Conservation (phyloP, 2,329 filamentous ascomycete genomes). For the Lachnellula arida region DNA sequence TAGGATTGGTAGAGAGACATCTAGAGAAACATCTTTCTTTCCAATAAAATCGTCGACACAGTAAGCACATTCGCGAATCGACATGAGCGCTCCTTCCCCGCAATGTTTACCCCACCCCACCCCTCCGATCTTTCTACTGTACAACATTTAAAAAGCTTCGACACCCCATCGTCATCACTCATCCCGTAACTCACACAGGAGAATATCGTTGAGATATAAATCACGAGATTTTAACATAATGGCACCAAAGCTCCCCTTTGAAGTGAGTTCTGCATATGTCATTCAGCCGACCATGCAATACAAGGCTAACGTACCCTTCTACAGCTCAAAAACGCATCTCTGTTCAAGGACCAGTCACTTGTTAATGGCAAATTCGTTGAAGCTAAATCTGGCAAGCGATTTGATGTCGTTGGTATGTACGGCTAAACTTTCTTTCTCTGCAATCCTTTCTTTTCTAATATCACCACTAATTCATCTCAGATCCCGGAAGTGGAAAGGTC, state of each 20-base stretch:
- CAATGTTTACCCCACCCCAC: neutral
- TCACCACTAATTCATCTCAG: slow-evolving; percentile 31
- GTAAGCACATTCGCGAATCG: neutral
- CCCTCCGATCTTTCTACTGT: neutral
- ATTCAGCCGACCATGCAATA: neutral
- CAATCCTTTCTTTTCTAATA: neutral
- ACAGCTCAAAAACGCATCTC: slow-evolving; percentile 47
- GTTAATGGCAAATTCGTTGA: slow-evolving; percentile 52
- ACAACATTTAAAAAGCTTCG: neutral
- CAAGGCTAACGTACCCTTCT: slow-evolving; percentile 1
- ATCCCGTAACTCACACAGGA: neutral
- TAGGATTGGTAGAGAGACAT: neutral
- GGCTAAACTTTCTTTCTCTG: neutral
- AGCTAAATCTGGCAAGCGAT: slow-evolving; percentile 51
- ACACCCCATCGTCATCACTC: neutral
- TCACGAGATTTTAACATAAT: slow-evolving; percentile 3
- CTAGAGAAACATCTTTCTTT: too few relatives aligned
- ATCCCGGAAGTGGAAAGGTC: slow-evolving; percentile 40
- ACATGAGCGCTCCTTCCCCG: neutral
- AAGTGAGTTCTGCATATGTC: slow-evolving; percentile 8
- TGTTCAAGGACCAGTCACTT: slow-evolving; percentile 51
- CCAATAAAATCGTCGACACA: neutral
- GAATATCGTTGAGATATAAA: neutral
- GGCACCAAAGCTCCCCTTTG: slow-evolving; percentile 21
- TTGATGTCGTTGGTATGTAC: slow-evolving; percentile 47